Conservation (phyloP, 2,329 filamentous ascomycete genomes). For the Phoma sp. region DNA sequence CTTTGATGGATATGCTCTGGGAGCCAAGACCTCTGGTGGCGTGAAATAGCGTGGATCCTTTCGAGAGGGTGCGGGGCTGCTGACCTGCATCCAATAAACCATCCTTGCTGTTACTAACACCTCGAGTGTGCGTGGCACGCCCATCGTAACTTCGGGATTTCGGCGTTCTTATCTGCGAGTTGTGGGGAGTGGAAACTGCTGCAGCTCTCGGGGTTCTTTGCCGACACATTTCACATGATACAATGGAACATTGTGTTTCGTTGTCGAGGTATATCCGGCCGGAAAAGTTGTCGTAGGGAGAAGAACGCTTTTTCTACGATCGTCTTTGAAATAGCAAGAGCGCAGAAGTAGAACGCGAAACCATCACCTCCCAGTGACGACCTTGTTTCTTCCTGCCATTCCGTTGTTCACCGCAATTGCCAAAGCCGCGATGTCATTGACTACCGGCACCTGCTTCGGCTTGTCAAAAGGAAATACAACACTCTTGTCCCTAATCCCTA, state of each 20-base stretch:
- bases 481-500: conserved; percentile 42
- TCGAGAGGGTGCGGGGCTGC: background rate
- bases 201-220: background rate
- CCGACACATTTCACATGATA: background rate
- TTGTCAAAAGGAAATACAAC: conserved; percentile 41
- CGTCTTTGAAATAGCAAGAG: background rate
- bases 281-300: background rate
- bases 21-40: conserved; percentile 3
- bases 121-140: background rate
- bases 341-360: background rate
- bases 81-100: conserved; percentile 13
- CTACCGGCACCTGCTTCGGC: conserved; percentile 26
- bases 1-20: background rate
- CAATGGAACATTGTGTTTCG: background rate
- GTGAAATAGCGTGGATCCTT: conserved; percentile 1
- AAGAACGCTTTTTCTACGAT: background rate
- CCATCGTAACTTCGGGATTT: background rate
- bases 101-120: background rate
- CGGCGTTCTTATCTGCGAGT: background rate
- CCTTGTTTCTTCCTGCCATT: conserved; percentile 37
- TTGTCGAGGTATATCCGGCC: background rate
- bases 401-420: conserved; percentile 48
- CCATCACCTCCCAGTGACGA: conserved; percentile 29
- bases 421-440: conserved; percentile 40
- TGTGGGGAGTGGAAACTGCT: background rate